Evolutionary conservation across 1,284 basidiomycete species (phyloP), one percentile per base, ranked within the genome.

Genomic region (Phlebopus sp.): DNA sequence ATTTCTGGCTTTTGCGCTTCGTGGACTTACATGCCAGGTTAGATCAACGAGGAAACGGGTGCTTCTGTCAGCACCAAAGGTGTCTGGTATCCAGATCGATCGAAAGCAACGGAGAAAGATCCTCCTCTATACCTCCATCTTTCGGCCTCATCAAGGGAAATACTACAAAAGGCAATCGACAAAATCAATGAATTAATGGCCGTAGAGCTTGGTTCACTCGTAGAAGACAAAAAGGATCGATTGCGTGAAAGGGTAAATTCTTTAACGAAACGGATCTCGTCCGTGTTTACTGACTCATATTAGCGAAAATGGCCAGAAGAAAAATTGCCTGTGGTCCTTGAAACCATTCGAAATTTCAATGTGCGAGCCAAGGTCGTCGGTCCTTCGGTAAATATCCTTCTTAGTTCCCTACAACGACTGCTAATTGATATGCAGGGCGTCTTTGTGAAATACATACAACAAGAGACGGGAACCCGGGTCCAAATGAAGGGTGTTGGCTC

Each of bases 371-470:
- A 99, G 71, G 91, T 97, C 21, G 96, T 99, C 35, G 96, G 96
- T 4, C 97, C 96, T 8, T 84, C 82, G 51, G 90, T 92, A 67
- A 55, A 81, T 76, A 32, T 14, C 10, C 27, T 21, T 30, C 18
- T 18, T 19, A n/a, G 30, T 9, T 37, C n/a, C 10, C 3, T 37
- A 8, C 44, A 2, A 15, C 42, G 18, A 8, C 11, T 2, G 21
- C 32, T 51, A 47, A 44, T 47, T 35, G n/a, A 35, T 9, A 2
- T 21, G n/a, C 19, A 61, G 90, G 94, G 93, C 57, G 86, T 94
- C 64, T 99, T 98, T 65, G 96, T 99, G 56, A 99, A 99, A 73
- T 95, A 94, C 65, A 99, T 99, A 55, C 96, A 99, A 71, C 83
- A 86, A 60, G 96, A 99, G 71, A 99, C 96, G 0, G 86, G 88